Conservation (phyloP, 148 eudicot species). For the Tetragonia tetragonoides region DNA sequence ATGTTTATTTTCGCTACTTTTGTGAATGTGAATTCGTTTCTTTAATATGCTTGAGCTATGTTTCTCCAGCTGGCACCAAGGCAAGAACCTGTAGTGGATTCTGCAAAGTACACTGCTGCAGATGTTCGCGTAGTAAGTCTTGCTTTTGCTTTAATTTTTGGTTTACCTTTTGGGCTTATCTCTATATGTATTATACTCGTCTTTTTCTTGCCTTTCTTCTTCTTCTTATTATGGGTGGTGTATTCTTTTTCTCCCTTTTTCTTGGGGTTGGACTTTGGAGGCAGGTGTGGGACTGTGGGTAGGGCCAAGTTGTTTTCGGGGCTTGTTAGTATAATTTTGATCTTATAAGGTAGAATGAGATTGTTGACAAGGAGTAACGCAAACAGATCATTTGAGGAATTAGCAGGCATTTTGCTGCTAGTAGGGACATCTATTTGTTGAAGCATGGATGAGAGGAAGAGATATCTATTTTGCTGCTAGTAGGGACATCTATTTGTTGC, state of each 20-base stretch:
- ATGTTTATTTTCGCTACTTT: not conserved
- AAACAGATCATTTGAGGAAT: not conserved
- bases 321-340: not conserved
- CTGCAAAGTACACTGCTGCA: slow-evolving; percentile 78
- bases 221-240: not conserved
- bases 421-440: too few relatives aligned
- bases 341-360: not conserved
- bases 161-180: not conserved
- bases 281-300: not conserved
- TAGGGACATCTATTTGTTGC: too few relatives aligned
- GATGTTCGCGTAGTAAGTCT: slow-evolving; percentile 95
- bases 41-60: slow-evolving; percentile 10
- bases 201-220: not conserved
- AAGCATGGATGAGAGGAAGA: not conserved
- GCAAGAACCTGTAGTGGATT: slow-evolving; percentile 68
- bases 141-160: not conserved
- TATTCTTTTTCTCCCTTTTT: too few relatives aligned
- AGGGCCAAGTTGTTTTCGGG: not conserved
- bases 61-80: slow-evolving; percentile 68
- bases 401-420: not conserved
- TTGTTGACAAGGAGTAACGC: not conserved
- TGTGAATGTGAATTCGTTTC: not conserved
- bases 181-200: not conserved
- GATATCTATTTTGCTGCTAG: too few relatives aligned
- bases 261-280: not conserved